Evolutionary conservation across 441 rosid genomes (phyloP).

Genomic region (Syzygium malaccense): DNA sequence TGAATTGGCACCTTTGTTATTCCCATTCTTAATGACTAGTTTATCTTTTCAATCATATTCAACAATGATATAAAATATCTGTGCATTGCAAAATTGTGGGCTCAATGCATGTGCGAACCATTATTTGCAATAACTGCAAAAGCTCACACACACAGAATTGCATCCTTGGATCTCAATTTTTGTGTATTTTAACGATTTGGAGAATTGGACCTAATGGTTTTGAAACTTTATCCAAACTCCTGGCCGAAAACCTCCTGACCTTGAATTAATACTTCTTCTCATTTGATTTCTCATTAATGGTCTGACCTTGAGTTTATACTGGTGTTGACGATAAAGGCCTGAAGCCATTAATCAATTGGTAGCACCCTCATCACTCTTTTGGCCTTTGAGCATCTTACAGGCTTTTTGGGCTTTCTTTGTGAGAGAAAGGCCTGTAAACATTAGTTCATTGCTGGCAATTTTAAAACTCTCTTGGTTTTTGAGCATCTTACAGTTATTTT

Average conservation of each 20-base stretch:
- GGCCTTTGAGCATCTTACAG: neutral
- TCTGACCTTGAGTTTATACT: neutral
- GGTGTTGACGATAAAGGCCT: neutral
- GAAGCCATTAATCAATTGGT: neutral
- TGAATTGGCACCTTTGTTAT: neutral
- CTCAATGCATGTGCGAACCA: neutral
- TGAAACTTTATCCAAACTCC: neutral
- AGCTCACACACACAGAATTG: neutral
- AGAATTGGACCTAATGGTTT: neutral
- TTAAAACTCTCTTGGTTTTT: neutral
- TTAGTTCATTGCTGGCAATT: neutral
- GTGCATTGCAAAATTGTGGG: neutral
- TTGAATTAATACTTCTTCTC: neutral
- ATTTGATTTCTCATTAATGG: neutral
- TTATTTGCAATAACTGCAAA: neutral
- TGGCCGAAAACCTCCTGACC: neutral
- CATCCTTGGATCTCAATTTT: neutral
- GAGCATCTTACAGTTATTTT: neutral
- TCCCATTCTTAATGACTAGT: neutral
- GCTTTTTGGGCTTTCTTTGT: neutral
- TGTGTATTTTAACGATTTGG: neutral
- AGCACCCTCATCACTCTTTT: neutral
- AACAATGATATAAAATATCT: neutral
- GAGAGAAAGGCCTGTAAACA: neutral
- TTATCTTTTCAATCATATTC: neutral